Conservation (phyloP, 1,139 yeast species). For the Starmera stellimalicola region DNA sequence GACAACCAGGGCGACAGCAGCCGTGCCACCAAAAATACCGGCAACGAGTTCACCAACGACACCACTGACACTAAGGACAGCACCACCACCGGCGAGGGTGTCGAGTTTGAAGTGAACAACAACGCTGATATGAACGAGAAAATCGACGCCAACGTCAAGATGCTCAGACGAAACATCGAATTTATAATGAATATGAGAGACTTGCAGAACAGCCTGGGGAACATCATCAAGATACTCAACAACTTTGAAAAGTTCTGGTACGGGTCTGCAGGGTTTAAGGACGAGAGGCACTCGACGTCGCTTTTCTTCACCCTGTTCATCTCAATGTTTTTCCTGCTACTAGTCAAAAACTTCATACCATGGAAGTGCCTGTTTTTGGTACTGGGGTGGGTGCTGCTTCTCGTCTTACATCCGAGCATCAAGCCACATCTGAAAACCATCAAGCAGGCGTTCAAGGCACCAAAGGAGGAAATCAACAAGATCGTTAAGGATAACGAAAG, state of each 20-base stretch:
- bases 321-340: constrained; percentile 32
- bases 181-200: constrained; percentile 32
- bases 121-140: constrained; percentile 14
- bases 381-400: constrained; percentile 44
- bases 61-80: too few species aligned
- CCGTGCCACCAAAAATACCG: too few species aligned
- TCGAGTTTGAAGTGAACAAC: constrained; percentile 13
- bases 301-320: constrained; percentile 37
- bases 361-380: constrained; percentile 54
- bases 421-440: constrained; percentile 26
- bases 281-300: constrained; percentile 58
- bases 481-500: constrained; percentile 30
- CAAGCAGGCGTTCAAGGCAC: constrained; percentile 13
- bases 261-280: constrained; percentile 63
- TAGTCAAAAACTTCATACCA: constrained; percentile 57
- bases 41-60: too few species aligned
- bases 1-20: too few species aligned
- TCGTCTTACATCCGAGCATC: constrained; percentile 47
- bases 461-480: constrained; percentile 16
- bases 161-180: constrained; percentile 25
- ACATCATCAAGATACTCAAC: constrained; percentile 42
- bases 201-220: constrained; percentile 45
- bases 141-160: constrained; percentile 13
- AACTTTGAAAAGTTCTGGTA: constrained; percentile 45
- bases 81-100: too few species aligned